Evolutionary conservation across 257 asterid species (phyloP), one percentile per base, ranked within the genome.

Genomic region (Primulina eburnea): DNA sequence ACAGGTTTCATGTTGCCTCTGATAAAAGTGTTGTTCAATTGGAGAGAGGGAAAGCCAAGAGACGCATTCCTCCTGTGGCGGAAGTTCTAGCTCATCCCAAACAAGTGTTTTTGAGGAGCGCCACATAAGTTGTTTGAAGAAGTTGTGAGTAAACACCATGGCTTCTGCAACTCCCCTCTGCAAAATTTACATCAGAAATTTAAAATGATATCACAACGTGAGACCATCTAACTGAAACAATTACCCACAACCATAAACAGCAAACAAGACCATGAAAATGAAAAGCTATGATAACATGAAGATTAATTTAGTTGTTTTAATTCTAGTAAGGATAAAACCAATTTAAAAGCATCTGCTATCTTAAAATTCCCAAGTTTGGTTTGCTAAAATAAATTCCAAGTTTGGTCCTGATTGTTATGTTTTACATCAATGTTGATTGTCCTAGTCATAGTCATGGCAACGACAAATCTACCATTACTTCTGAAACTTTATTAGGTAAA

Each of bases 141-240:
- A 85, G 37, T 70, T 81, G 60, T 93, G 96, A 0, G 96, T 76
- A 78, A 90, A 93, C 55, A 70, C 50, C 76, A 80, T 84, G 43
- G 99, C 96, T 77, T 89, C 89, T 68, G 83, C 77, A 90, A 90
- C 97, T 63, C 99, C 97, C 80, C 79, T 81, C 99, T 93, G 84
- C 76, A 79, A 74, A 78, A 75, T 33, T 38, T 55, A 57, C 33
- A 26, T 8, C 66, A 67, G 64, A 67, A 60, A 8, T 67, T 64
- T 21, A 35, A 57, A 70, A 40, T 35, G 35, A 61, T 53, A 62
- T 20, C 69, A 67, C 6, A 64, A 68, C 68, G 47, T 24, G 60
- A 70, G 57, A 68, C 52, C 72, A 64, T 58, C 17, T 43, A 43
- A 11, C 5, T 12, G 53, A 12, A 43, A 43, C 17, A 43, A 43